phyloP scores from a whole-genome alignment of 2,329 filamentous ascomycete species.

The Ophiostoma montium region DNA sequence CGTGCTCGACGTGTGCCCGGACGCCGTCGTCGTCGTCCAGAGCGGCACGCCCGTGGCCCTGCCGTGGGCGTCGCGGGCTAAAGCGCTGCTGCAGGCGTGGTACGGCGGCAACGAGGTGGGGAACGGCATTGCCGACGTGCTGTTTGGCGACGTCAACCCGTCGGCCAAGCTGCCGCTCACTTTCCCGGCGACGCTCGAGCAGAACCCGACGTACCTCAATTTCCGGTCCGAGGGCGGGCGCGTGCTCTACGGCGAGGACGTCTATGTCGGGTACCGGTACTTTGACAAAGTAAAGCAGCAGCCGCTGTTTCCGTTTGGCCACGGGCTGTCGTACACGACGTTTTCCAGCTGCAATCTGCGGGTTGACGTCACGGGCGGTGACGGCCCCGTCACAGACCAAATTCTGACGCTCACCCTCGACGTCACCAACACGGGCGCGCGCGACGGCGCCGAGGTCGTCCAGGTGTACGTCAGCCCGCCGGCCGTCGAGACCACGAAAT shows the following conservation, averaged over 20 bases:
- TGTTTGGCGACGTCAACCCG: conserved; percentile 46
- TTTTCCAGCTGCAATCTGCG: conserved; percentile 33
- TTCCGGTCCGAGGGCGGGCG: conserved; percentile 56
- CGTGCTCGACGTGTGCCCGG: conserved; percentile 39
- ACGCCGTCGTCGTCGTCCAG: conserved; percentile 43
- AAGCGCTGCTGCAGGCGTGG: conserved; percentile 46
- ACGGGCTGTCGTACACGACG: conserved; percentile 64
- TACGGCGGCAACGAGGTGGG: conserved; percentile 54
- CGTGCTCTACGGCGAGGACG: conserved; percentile 63
- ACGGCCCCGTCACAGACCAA: conserved; percentile 27
- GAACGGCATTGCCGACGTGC: conserved; percentile 48
- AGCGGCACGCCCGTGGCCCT: conserved; percentile 42
- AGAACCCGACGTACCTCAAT: conserved; percentile 66
- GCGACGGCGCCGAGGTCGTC: conserved; percentile 38
- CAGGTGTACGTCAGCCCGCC: conserved; percentile 32
- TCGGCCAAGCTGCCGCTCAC: conserved; percentile 57
- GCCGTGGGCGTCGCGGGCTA: conserved; percentile 32
- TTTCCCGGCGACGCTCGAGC: conserved; percentile 53
- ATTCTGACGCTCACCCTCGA: conserved; percentile 19
- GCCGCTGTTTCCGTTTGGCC: conserved; percentile 64
- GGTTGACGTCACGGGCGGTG: conserved; percentile 8
- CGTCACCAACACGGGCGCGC: conserved; percentile 30
- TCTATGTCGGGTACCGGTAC: conserved; percentile 70
- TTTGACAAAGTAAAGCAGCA: conserved; percentile 56
- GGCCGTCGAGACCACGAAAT: not conserved